Conservation (phyloP, 1,284 basidiomycete genomes). For the Trichosporon coremiiforme region DNA sequence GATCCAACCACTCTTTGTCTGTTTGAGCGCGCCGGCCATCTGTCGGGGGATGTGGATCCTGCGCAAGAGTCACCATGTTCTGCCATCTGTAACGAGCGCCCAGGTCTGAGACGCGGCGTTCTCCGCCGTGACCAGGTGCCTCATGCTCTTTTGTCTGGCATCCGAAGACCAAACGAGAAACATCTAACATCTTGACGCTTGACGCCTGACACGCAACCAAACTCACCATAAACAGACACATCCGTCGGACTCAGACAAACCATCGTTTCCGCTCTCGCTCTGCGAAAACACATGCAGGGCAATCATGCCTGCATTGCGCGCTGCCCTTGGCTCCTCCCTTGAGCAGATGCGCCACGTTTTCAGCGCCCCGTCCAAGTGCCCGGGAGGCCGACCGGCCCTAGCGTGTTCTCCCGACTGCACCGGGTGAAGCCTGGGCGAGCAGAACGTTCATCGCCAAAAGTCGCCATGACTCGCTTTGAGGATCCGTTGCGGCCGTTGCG, state of each 20-base stretch:
- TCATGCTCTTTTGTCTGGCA: neutral
- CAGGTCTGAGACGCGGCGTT: neutral
- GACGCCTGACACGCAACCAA: neutral
- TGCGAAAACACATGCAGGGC: constrained; percentile 2
- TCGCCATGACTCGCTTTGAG: neutral
- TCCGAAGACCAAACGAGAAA: neutral
- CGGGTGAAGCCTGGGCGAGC: neutral
- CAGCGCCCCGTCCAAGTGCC: constrained; percentile 8
- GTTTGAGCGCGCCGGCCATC: neutral
- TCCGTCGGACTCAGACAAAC: neutral
- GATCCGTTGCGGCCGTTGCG: neutral
- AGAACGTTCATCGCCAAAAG: neutral
- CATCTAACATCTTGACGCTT: neutral
- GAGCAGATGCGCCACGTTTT: neutral
- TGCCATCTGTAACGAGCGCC: neutral
- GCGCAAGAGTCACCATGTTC: neutral
- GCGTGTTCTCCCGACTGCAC: constrained; percentile 7
- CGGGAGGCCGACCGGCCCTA: neutral
- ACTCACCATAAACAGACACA: neutral
- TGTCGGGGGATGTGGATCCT: neutral
- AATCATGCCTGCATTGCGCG: neutral
- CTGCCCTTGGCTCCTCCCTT: neutral
- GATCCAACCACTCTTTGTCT: neutral
- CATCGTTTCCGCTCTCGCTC: neutral
- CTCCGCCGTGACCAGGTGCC: neutral